Evolutionary conservation across 2,329 filamentous ascomycete genomes (phyloP).

Genomic region (Colletotrichum sp.): DNA sequence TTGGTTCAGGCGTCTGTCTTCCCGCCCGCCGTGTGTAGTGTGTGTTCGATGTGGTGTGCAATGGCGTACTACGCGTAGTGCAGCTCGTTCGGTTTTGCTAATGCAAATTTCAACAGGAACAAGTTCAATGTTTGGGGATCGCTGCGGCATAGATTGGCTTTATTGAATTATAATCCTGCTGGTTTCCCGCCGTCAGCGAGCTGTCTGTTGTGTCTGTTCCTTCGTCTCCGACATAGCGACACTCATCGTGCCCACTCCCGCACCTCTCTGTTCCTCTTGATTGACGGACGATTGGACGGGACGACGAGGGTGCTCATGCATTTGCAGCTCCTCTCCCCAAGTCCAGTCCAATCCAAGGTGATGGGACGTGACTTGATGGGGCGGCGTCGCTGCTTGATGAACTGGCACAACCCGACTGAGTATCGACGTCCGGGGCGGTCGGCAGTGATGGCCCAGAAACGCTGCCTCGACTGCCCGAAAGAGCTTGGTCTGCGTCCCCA

Average conservation of each 20-base stretch:
- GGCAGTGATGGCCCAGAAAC: constrained; percentile 3
- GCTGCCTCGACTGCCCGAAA: neutral
- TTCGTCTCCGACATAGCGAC: neutral
- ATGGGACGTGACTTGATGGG: constrained; percentile 15
- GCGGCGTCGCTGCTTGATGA: constrained; percentile 19
- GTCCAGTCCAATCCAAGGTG: constrained; percentile 9
- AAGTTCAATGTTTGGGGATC: neutral
- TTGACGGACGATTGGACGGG: constrained; percentile 10
- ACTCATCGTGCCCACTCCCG: neutral
- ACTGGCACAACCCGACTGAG: constrained; percentile 18
- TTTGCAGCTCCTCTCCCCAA: neutral
- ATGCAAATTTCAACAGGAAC: neutral
- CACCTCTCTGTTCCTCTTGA: constrained; percentile 3
- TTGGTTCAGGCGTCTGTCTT: neutral
- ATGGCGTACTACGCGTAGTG: neutral
- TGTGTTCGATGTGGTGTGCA: neutral
- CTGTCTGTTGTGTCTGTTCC: constrained; percentile 15
- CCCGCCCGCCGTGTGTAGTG: neutral
- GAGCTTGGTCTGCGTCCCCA: constrained; percentile 8
- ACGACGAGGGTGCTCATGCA: constrained; percentile 8
- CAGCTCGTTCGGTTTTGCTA: neutral
- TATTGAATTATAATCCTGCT: neutral
- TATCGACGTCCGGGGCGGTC: constrained; percentile 14
- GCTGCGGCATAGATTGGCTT: neutral
- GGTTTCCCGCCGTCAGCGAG: constrained; percentile 11